These are phyloP conservation scores for Aspergillus incahuasiensis DNA, from an alignment of 495 filamentous ascomycete genomes.

Conservation along the genomic window DNA sequence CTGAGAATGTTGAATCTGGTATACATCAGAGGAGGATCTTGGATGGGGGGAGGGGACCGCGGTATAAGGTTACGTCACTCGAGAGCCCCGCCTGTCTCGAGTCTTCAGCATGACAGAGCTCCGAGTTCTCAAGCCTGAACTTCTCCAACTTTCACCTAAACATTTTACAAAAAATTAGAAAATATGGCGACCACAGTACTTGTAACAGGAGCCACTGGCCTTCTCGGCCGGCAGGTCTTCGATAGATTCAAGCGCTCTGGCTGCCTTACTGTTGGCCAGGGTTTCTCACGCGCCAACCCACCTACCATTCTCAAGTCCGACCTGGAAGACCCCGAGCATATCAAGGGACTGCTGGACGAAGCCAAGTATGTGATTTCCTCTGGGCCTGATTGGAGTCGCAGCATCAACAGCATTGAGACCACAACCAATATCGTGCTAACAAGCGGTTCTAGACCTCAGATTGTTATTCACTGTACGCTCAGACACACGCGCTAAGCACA, in stretches of 20 bases:
- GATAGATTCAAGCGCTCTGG: conserved; percentile 63
- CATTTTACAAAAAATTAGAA: conserved; percentile 4
- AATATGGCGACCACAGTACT: conserved; percentile 62
- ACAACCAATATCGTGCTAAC: conserved; percentile 11
- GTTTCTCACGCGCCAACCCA: conserved; percentile 66
- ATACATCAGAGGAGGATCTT: background rate
- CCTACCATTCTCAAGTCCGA: conserved; percentile 73
- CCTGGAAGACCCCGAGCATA: conserved; percentile 54
- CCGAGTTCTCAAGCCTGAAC: background rate
- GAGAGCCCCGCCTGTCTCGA: conserved; percentile 6
- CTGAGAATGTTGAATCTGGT: too few relatives aligned
- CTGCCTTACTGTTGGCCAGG: conserved; percentile 82
- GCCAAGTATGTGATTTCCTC: conserved; percentile 33
- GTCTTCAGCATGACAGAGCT: background rate
- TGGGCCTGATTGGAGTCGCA: background rate
- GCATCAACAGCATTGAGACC: background rate
- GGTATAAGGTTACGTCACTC: conserved; percentile 12
- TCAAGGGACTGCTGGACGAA: conserved; percentile 58
- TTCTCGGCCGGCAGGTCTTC: conserved; percentile 76
- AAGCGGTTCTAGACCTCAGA: conserved; percentile 57
- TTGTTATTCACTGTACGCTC: conserved; percentile 75
- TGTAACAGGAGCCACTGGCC: conserved; percentile 80
- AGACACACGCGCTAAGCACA: background rate
- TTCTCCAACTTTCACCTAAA: conserved; percentile 6
- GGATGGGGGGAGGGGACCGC: background rate